These are phyloP conservation scores for Starmera caribaea DNA, from an alignment of 805 yeast species.

Conservation along the genomic window DNA sequence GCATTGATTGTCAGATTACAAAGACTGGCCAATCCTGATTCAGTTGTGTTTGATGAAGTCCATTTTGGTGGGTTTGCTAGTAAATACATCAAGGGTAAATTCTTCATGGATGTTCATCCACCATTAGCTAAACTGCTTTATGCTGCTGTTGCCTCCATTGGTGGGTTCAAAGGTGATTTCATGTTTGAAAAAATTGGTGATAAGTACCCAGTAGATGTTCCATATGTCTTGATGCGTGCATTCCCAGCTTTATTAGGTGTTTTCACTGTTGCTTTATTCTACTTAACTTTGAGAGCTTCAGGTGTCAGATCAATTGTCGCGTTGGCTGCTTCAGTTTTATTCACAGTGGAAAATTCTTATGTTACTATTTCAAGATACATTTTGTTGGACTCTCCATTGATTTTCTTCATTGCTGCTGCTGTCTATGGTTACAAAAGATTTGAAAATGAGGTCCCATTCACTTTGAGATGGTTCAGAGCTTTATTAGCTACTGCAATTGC, in stretches of 20 bases:
- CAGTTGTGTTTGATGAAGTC: conserved; percentile 88
- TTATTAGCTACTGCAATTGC: conserved; percentile 55
- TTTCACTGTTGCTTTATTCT: conserved; percentile 54
- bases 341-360: conserved; percentile 56
- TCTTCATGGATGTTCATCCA: conserved; percentile 71
- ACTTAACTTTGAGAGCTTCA: conserved; percentile 59
- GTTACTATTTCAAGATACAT: conserved; percentile 70
- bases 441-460: conserved; percentile 55
- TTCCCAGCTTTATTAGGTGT: conserved; percentile 63
- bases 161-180: conserved; percentile 67
- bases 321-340: conserved; percentile 41
- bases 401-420: conserved; percentile 69
- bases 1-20: conserved; percentile 53
- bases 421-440: conserved; percentile 56
- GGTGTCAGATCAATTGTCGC: conserved; percentile 63
- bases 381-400: conserved; percentile 64
- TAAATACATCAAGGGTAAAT: conserved; percentile 57
- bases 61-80: conserved; percentile 96
- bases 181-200: conserved; percentile 59
- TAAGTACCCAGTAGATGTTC: conserved; percentile 43
- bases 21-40: conserved; percentile 55
- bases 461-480: conserved; percentile 47
- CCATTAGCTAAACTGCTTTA: conserved; percentile 71
- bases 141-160: conserved; percentile 59
- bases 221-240: conserved; percentile 61